Percentiles rank a stretch among this genome's conserved stretches.
These are phyloP conservation scores for Cladophialophora yegresii DNA, from an alignment of 2,329 filamentous ascomycete genomes.

Conservation along the genomic window DNA sequence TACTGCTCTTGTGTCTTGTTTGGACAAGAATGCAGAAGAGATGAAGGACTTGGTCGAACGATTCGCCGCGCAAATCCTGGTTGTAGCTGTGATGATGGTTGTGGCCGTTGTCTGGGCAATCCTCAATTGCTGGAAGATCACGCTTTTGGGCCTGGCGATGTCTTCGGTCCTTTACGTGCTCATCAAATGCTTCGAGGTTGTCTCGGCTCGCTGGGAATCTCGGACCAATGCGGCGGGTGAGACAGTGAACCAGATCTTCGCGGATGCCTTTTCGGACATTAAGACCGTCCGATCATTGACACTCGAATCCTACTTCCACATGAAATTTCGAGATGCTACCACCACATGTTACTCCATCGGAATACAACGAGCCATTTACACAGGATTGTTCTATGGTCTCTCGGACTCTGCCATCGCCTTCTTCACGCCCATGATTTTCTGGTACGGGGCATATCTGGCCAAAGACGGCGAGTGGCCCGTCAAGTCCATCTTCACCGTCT, in stretches of 20 bases:
- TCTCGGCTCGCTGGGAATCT: conserved; percentile 72
- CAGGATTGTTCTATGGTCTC: conserved; percentile 74
- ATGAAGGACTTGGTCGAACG: conserved; percentile 79
- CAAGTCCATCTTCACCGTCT: conserved; percentile 68
- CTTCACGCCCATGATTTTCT: conserved; percentile 77
- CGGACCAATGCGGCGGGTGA: conserved; percentile 66
- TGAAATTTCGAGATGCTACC: conserved; percentile 61
- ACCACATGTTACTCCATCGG: conserved; percentile 61
- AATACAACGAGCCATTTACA: conserved; percentile 64
- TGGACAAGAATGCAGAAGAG: conserved; percentile 83
- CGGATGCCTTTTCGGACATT: conserved; percentile 77
- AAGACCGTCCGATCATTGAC: conserved; percentile 74
- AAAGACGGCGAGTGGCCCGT: conserved; percentile 54
- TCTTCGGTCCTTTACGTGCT: conserved; percentile 67
- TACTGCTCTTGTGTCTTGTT: conserved; percentile 64
- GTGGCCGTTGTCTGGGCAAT: conserved; percentile 76
- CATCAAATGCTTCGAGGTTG: conserved; percentile 64
- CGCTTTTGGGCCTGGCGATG: conserved; percentile 71
- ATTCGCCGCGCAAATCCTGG: conserved; percentile 70
- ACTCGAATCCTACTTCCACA: conserved; percentile 69
- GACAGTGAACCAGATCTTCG: conserved; percentile 63
- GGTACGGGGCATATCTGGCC: conserved; percentile 71
- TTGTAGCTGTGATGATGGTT: conserved; percentile 65
- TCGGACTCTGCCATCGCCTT: conserved; percentile 72
- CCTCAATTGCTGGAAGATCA: conserved; percentile 74